Evolutionary conservation across 2,329 filamentous ascomycete species (phyloP).

Genomic region (Aspergillus cejpii): DNA sequence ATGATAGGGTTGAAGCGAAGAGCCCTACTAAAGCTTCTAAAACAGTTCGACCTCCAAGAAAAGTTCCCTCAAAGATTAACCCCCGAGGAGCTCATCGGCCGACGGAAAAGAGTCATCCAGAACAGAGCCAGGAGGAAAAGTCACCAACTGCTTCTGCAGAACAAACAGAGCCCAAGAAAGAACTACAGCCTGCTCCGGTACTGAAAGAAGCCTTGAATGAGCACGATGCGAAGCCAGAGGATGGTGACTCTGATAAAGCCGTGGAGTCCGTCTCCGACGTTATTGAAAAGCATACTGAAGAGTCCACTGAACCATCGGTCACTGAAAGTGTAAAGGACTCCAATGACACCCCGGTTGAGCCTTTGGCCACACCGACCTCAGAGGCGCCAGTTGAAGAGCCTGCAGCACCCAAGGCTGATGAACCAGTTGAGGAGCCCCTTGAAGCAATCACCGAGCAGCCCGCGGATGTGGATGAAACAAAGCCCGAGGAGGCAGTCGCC

Average conservation of each 20-base stretch:
- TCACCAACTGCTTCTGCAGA: background rate
- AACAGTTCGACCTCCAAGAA: constrained; percentile 19
- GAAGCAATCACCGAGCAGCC: constrained; percentile 4
- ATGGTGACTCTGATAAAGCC: background rate
- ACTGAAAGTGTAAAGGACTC: constrained; percentile 1
- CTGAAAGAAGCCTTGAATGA: constrained; percentile 7
- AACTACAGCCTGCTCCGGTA: constrained; percentile 4
- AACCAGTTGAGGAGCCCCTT: constrained; percentile 7
- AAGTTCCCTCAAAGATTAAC: constrained; percentile 20
- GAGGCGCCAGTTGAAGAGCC: constrained; percentile 11
- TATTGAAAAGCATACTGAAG: background rate
- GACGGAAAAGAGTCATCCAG: constrained; percentile 16
- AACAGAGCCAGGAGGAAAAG: constrained; percentile 8
- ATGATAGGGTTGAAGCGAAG: constrained; percentile 42
- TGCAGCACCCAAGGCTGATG: constrained; percentile 7
- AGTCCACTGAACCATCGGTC: background rate
- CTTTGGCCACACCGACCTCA: background rate
- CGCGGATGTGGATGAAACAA: constrained; percentile 5
- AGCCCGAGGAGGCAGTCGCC: constrained; percentile 3
- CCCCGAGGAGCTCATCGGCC: constrained; percentile 16
- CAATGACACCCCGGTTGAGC: background rate
- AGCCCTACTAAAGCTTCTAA: constrained; percentile 32
- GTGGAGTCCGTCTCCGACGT: background rate
- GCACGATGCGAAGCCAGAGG: background rate
- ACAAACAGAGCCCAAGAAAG: background rate